Base-by-base conservation (phyloP, 2,329 filamentous ascomycete genomes). In the Cladophialophora yegresii region DNA sequence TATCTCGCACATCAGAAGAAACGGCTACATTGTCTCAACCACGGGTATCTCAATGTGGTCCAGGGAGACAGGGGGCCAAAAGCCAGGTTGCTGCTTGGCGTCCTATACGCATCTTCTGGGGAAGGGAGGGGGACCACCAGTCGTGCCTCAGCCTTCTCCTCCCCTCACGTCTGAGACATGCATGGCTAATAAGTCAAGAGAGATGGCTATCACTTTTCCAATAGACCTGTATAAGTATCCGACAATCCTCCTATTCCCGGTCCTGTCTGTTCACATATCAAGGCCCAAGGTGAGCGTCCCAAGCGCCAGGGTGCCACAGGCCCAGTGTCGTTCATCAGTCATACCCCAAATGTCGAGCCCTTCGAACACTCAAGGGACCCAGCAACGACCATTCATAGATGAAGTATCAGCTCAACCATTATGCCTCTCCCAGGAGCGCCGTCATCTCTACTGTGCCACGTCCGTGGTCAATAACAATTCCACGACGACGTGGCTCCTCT, bases 391-490 rank as follows among this genome's bases (percentile, higher is more conserved):
- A n/a, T 43, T 43, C n/a, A 43, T 43, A 43, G 36, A 43, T 6
- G 6, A n/a, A 43, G 16, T 43, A 43, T 6, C 8, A n/a, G 22
- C 47, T 13, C 4, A 4, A 20, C 5, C 47, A 13, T 12, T 9
- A 30, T n/a, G 26, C 57, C 32, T 22, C n/a, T 23, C 32, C 13
- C 30, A 28, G 26, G 30, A 50, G 45, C 45, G 23, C 47, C 47
- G 26, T 50, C 26, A 32, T 49, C 23, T 22, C 22, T 56, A 32
- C 51, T 40, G 63, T 16, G 64, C 65, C 54, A 55, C 40, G 22
- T 91, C 93, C 73, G 96, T 91, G 76, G 98, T 98, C 71, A 98
- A 84, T 69, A 96, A 80, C 84, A 99, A 84, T 80, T 99, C 95
- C 68, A 98, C 82, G 68, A 99, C 88, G 69, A 99, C 87, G 80